Percentiles rank a stretch among this genome's conserved stretches.
phyloP scores from a whole-genome alignment of 495 filamentous ascomycete species.

The Tuber indicum region DNA sequence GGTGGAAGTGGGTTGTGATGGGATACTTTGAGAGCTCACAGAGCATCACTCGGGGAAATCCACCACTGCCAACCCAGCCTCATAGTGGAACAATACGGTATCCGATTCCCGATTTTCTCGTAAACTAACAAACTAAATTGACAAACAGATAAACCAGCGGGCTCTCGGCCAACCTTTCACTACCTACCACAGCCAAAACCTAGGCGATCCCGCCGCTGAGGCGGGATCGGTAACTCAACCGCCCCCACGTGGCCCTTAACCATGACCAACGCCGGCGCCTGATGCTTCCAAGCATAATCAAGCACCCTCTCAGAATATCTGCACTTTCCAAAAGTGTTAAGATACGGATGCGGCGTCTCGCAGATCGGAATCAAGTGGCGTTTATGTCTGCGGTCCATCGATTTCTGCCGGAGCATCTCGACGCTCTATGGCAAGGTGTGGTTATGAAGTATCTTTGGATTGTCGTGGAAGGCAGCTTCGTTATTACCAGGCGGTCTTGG shows the following conservation, averaged over 20 bases:
- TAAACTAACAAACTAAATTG: too few relatives aligned
- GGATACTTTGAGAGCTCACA: too few relatives aligned
- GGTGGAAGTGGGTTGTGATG: too few relatives aligned
- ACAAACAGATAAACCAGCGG: too few relatives aligned
- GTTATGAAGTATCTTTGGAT: not conserved
- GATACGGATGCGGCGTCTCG: not conserved
- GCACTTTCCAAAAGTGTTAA: too few relatives aligned
- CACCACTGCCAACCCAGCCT: too few relatives aligned
- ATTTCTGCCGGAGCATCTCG: not conserved
- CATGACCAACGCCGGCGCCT: not conserved
- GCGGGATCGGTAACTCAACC: not conserved
- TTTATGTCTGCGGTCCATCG: not conserved
- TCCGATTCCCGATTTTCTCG: too few relatives aligned
- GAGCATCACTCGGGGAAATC: too few relatives aligned
- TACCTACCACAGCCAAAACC: too few relatives aligned
- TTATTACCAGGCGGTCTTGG: not conserved
- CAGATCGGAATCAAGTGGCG: not conserved
- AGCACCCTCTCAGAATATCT: not conserved
- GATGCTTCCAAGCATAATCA: not conserved
- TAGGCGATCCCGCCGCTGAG: too few relatives aligned
- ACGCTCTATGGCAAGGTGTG: not conserved
- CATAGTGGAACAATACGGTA: too few relatives aligned
- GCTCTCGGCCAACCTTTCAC: too few relatives aligned
- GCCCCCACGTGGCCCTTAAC: not conserved
- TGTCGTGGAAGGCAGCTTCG: not conserved